phyloP scores from a whole-genome alignment of 257 asterid genomes.

The Ballota nigra region DNA sequence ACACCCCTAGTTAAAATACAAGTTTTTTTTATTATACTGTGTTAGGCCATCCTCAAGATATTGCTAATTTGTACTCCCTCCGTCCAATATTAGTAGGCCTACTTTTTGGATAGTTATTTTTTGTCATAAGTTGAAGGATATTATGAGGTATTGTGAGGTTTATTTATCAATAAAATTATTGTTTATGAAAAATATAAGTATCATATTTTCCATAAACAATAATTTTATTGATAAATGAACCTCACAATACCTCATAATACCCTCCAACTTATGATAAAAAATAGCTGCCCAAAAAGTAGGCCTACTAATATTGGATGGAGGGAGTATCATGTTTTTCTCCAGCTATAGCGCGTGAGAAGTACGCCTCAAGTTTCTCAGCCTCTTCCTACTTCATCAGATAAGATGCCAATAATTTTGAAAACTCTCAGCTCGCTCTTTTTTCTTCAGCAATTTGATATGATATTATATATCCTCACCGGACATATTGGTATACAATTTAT shows the following conservation, averaged over 20 bases:
- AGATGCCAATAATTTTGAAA: conserved; percentile 17
- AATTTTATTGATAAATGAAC: too few species aligned
- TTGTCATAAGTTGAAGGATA: too few species aligned
- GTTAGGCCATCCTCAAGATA: conserved; percentile 12
- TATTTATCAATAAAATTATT: too few species aligned
- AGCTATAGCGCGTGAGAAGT: conserved; percentile 45
- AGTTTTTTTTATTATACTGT: conserved; percentile 2
- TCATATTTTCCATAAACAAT: too few species aligned
- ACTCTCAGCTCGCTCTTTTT: background rate
- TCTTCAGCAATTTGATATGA: background rate
- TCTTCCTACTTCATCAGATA: conserved; percentile 59
- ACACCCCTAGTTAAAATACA: conserved; percentile 6
- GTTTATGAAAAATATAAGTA: too few species aligned
- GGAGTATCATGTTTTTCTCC: conserved; percentile 27
- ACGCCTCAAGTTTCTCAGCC: conserved; percentile 55
- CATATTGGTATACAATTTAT: background rate
- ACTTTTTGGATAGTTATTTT: too few species aligned
- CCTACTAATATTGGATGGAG: too few species aligned
- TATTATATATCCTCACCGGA: background rate
- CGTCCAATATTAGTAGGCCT: too few species aligned
- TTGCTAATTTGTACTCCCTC: conserved; percentile 15
- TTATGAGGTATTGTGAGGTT: too few species aligned
- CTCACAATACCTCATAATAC: too few species aligned
- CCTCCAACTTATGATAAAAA: too few species aligned
- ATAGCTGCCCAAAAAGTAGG: too few species aligned